A percentile compares a stretch with the other conserved stretches of the same genome.
Conservation (phyloP, 1,284 basidiomycete species). For the Entoloma clypeatum region DNA sequence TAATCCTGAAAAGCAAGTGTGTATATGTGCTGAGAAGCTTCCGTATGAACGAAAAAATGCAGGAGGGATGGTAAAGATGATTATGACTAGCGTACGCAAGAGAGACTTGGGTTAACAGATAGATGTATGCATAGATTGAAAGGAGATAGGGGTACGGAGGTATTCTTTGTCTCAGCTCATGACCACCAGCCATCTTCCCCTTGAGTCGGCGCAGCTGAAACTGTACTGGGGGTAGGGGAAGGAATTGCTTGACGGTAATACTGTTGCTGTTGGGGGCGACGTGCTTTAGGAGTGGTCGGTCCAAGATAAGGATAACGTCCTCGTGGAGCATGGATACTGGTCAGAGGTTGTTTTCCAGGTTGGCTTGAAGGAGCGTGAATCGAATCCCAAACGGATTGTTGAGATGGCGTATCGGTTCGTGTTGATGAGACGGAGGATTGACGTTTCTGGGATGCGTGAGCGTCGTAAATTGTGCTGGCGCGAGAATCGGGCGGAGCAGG, state of each 20-base stretch:
- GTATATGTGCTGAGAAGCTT: not conserved
- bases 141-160: not conserved
- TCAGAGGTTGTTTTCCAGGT: constrained; percentile 21
- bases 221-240: constrained; percentile 71
- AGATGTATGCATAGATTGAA: constrained; percentile 7
- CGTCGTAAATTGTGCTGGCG: constrained; percentile 54
- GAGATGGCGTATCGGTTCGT: constrained; percentile 45
- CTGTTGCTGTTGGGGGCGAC: constrained; percentile 27
- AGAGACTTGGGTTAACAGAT: constrained; percentile 6
- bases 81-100: constrained; percentile 4
- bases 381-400: constrained; percentile 65
- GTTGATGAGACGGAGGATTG: constrained; percentile 25
- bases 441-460: constrained; percentile 32
- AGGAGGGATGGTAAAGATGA: constrained; percentile 9
- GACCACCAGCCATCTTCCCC: constrained; percentile 75
- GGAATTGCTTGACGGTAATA: constrained; percentile 36
- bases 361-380: constrained; percentile 60
- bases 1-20: constrained; percentile 1
- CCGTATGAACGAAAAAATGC: constrained; percentile 2
- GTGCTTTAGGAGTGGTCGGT: constrained; percentile 39
- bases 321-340: constrained; percentile 28
- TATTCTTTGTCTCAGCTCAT: constrained; percentile 28
- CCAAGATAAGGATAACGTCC: constrained; percentile 36
- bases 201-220: constrained; percentile 65
- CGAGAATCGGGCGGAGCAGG: constrained; percentile 66